phyloP scores from a whole-genome alignment of 202 grass and related monocot genomes.

The Thinopyrum obtusiflorum region DNA sequence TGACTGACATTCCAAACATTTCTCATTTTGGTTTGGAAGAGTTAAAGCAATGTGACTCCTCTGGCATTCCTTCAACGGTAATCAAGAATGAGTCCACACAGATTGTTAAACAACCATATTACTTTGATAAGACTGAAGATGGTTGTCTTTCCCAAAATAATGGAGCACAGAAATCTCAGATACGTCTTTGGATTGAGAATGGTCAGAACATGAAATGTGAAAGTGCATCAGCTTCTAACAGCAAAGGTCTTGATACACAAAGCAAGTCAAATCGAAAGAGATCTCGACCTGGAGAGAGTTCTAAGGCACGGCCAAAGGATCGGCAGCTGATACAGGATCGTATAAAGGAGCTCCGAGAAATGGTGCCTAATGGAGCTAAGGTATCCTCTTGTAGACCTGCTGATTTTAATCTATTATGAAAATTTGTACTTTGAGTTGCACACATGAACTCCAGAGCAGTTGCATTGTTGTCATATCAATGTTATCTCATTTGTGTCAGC shows the following conservation, averaged over 20 bases:
- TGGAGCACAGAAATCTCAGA: constrained; percentile 75
- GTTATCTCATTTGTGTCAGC: constrained; percentile 42
- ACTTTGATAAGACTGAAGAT: constrained; percentile 41
- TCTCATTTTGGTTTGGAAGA: constrained; percentile 45
- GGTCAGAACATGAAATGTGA: constrained; percentile 59
- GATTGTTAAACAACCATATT: constrained; percentile 48
- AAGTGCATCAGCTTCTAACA: constrained; percentile 67
- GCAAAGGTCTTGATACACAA: constrained; percentile 59
- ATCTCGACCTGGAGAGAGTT: constrained; percentile 67
- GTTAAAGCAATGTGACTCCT: constrained; percentile 38
- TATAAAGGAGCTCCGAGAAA: constrained; percentile 88
- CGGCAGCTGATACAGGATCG: constrained; percentile 92
- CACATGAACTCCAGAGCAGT: constrained; percentile 14
- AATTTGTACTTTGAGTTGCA: constrained; percentile 25
- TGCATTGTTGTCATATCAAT: constrained; percentile 18
- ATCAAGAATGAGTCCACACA: constrained; percentile 48
- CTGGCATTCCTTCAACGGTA: constrained; percentile 23
- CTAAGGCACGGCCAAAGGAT: constrained; percentile 87
- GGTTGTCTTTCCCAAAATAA: constrained; percentile 50
- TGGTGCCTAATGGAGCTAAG: constrained; percentile 95
- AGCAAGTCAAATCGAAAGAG: constrained; percentile 80
- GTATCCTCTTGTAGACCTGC: constrained; percentile 48
- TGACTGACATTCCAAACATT: constrained; percentile 56
- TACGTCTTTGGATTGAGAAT: constrained; percentile 76
- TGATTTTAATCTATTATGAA: constrained; percentile 29